Percentiles rank a stretch among this genome's conserved stretches.
Evolutionary conservation across 176 grass and related monocot genomes (phyloP).

Genomic region (Triticum timopheevii): DNA sequence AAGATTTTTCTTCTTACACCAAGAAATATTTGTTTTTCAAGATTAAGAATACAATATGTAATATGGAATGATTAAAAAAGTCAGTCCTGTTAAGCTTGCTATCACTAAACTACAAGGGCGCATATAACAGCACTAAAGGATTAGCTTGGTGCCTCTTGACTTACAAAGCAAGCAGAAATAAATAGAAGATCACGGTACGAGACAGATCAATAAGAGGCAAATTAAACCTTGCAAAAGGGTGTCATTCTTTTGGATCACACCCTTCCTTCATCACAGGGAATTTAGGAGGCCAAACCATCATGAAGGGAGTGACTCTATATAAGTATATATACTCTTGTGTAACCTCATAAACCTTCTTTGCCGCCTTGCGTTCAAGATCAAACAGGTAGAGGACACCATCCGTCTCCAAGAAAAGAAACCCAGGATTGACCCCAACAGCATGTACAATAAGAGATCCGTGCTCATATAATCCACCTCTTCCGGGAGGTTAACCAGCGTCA

Average conservation of each 20-base stretch:
- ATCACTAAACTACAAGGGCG: too few species aligned
- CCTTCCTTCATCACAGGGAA: not conserved
- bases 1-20: too few species aligned
- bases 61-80: too few species aligned
- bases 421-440: not conserved
- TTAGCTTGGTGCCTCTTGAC: too few species aligned
- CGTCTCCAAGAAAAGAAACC: not conserved
- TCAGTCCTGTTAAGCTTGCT: too few species aligned
- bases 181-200: too few species aligned
- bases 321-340: not conserved
- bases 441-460: not conserved
- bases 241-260: not conserved
- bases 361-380: not conserved
- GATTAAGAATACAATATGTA: too few species aligned
- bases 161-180: too few species aligned
- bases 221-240: not conserved
- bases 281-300: conserved; percentile 14
- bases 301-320: not conserved
- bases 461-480: not conserved
- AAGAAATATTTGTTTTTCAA: too few species aligned
- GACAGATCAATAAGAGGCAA: not conserved
- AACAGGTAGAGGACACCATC: not conserved
- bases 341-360: not conserved
- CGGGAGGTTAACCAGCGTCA: not conserved
- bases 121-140: too few species aligned